Conservation (phyloP, 129 eudicot species). For the Centella asiatica region DNA sequence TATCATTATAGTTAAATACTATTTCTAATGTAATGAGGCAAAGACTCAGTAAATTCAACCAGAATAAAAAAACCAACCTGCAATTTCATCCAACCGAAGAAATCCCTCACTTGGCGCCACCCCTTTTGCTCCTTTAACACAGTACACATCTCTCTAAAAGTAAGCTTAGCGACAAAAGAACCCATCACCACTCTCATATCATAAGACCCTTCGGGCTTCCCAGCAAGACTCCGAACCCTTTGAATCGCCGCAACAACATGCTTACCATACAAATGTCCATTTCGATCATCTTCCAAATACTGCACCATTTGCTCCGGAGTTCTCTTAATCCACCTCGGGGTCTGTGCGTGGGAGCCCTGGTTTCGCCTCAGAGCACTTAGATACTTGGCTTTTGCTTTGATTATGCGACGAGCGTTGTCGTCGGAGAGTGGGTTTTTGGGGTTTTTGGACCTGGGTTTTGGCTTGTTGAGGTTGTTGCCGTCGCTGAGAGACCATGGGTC, state of each 20-base stretch:
- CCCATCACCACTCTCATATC: conserved; percentile 79
- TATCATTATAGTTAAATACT: background rate
- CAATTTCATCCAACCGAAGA: conserved; percentile 91
- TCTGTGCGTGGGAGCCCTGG: conserved; percentile 69
- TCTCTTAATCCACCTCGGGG: conserved; percentile 82
- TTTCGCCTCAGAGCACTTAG: conserved; percentile 68
- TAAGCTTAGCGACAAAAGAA: conserved; percentile 73
- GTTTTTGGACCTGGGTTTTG: conserved; percentile 71
- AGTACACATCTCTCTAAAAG: conserved; percentile 79
- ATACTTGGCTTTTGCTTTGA: conserved; percentile 66
- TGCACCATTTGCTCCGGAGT: conserved; percentile 89
- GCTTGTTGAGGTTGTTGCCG: conserved; percentile 51
- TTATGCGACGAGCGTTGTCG: conserved; percentile 83
- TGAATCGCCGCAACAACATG: conserved; percentile 91
- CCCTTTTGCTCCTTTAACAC: conserved; percentile 80
- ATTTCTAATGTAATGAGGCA: background rate
- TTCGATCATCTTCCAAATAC: conserved; percentile 81
- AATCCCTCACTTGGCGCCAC: conserved; percentile 85
- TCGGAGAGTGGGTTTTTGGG: conserved; percentile 78
- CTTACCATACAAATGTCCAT: conserved; percentile 80
- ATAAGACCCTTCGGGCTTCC: conserved; percentile 53
- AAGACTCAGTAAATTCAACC: background rate
- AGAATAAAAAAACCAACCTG: conserved; percentile 39
- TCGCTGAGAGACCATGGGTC: conserved; percentile 88
- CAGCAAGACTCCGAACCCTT: conserved; percentile 55